phyloP scores from a whole-genome alignment of 345 rosid genomes.

The Pistacia vera region DNA sequence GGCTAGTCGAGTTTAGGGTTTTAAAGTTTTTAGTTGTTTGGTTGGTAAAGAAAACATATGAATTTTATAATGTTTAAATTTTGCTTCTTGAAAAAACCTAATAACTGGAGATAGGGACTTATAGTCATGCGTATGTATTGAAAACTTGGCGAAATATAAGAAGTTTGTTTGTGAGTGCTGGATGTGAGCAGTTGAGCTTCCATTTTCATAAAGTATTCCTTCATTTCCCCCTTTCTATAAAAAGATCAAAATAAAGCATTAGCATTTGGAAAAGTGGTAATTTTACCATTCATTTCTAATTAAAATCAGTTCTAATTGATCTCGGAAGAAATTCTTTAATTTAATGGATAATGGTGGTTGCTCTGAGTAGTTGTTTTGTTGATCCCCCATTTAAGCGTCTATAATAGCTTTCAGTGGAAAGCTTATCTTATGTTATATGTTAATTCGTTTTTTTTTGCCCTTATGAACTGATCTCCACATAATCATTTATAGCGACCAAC shows the following conservation, averaged over 20 bases:
- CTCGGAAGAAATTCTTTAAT: not conserved
- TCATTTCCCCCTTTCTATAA: not conserved
- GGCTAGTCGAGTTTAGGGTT: conserved; percentile 6
- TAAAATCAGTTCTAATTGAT: not conserved
- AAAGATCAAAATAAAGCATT: not conserved
- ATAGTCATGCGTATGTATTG: not conserved
- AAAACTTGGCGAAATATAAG: not conserved
- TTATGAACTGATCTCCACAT: not conserved
- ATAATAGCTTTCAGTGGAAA: not conserved
- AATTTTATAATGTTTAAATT: not conserved
- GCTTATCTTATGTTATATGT: not conserved
- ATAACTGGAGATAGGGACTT: not conserved
- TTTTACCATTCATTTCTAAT: not conserved
- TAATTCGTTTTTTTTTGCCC: not conserved
- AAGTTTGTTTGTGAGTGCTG: not conserved
- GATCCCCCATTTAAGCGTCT: not conserved
- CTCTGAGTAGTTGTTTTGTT: not conserved
- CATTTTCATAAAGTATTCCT: not conserved
- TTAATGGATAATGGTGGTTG: not conserved
- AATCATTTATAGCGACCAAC: conserved; percentile 56
- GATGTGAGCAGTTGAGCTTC: not conserved
- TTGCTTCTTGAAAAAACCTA: not conserved
- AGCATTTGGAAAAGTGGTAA: not conserved
- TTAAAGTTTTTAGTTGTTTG: conserved; percentile 1
- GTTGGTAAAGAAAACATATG: not conserved